Percentiles rank a stretch among this genome's conserved stretches.
Evolutionary conservation across 1,284 basidiomycete species (phyloP).

Genomic region (Coniferiporia sulphurascens): DNA sequence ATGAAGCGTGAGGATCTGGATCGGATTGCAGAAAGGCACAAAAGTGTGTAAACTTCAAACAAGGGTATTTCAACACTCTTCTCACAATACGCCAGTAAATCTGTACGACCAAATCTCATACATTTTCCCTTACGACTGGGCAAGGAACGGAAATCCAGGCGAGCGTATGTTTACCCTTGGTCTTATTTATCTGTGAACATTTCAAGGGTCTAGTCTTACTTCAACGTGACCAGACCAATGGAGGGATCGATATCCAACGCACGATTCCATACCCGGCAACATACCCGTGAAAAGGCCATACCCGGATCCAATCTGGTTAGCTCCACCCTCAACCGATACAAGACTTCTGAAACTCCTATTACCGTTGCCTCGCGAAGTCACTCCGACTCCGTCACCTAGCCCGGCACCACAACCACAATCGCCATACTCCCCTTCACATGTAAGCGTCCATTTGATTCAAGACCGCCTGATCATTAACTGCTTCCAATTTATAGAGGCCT

Average conservation of each 20-base stretch:
- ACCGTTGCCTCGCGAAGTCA: background rate
- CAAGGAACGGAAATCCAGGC: conserved; percentile 4
- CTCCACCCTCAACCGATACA: background rate
- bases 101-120: background rate
- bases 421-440: too few relatives aligned
- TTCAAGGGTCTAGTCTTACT: too few relatives aligned
- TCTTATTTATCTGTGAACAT: too few relatives aligned
- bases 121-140: conserved; percentile 8
- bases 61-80: background rate
- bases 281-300: conserved; percentile 7
- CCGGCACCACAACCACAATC: background rate
- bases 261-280: conserved; percentile 1
- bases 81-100: background rate
- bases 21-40: background rate
- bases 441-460: too few relatives aligned
- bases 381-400: background rate
- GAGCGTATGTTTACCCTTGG: conserved; percentile 10
- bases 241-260: background rate
- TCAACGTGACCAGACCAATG: conserved; percentile 11
- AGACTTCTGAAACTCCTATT: conserved; percentile 1
- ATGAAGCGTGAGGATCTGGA: conserved; percentile 2
- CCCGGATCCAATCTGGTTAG: conserved; percentile 1
- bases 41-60: background rate
- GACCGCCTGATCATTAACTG: too few relatives aligned
- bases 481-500: too few relatives aligned